phyloP scores from a whole-genome alignment of 148 eudicot genomes.

The Silene latifolia region DNA sequence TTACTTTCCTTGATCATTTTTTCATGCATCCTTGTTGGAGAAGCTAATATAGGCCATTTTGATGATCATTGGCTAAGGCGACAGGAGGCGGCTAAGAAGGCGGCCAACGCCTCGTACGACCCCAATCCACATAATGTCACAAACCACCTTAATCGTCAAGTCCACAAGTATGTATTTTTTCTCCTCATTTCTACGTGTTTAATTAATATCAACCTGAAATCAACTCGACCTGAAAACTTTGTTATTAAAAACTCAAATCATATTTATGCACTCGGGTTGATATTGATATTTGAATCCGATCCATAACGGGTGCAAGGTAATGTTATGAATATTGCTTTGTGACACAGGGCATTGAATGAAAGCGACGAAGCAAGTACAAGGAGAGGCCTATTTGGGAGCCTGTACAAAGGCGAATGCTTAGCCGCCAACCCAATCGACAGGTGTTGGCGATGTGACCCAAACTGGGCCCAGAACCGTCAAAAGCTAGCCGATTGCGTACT shows the following conservation, averaged over 20 bases:
- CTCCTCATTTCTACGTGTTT: not conserved
- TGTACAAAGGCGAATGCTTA: conserved; percentile 27
- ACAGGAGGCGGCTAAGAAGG: conserved; percentile 28
- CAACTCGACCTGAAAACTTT: too few relatives aligned
- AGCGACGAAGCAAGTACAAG: conserved; percentile 22
- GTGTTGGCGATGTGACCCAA: conserved; percentile 44
- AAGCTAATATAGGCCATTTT: conserved; percentile 24
- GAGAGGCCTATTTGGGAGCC: conserved; percentile 22
- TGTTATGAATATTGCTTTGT: not conserved
- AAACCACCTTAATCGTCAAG: conserved; percentile 28
- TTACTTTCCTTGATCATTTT: conserved; percentile 20
- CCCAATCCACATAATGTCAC: conserved; percentile 32
- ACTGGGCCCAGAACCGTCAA: conserved; percentile 38
- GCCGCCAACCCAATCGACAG: conserved; percentile 53
- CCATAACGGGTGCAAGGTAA: too few relatives aligned
- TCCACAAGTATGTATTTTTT: conserved; percentile 26
- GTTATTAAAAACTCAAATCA: too few relatives aligned
- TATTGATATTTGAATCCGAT: too few relatives aligned
- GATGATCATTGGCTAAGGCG: conserved; percentile 47
- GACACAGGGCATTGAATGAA: not conserved
- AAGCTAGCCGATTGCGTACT: conserved; percentile 41
- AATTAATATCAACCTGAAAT: too few relatives aligned
- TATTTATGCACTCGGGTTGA: too few relatives aligned
- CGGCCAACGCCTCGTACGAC: conserved; percentile 30
- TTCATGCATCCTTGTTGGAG: conserved; percentile 14